These are phyloP conservation scores for Globisporangium polare DNA, from an alignment of 352 stramenopile genomes.

Conservation along the genomic window DNA sequence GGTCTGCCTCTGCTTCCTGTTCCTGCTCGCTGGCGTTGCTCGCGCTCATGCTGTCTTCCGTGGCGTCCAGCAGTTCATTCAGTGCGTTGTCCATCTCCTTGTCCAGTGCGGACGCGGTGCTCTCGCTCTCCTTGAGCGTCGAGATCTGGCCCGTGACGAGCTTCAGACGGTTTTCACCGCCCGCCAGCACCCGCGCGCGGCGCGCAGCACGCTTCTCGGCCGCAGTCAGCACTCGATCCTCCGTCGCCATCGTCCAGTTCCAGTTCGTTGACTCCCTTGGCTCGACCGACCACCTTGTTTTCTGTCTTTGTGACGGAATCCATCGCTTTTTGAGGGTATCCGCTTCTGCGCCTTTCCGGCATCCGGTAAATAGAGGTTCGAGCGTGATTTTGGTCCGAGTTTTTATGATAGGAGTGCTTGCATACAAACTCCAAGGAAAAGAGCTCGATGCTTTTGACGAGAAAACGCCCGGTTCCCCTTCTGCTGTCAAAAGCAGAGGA, in stretches of 20 bases:
- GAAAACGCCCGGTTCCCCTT: no score
- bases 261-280: background rate
- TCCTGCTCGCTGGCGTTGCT: conserved; percentile 4
- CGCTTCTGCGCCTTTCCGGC: no score
- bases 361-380: no score
- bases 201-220: conserved; percentile 66
- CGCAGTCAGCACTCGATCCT: conserved; percentile 23
- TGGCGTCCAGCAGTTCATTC: conserved; percentile 37
- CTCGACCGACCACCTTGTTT: background rate
- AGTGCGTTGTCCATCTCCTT: conserved; percentile 26
- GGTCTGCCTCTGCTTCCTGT: conserved; percentile 10
- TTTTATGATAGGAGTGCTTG: no score
- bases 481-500: no score
- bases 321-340: no score
- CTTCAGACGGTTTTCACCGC: conserved; percentile 57
- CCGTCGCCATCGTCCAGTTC: background rate
- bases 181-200: conserved; percentile 58
- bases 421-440: no score
- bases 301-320: no score
- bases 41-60: conserved; percentile 37
- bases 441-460: no score
- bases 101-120: background rate
- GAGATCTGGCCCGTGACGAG: conserved; percentile 61
- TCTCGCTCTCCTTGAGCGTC: conserved; percentile 33
- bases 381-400: no score